Base-by-base conservation (phyloP, 805 yeast genomes). In the Suhomyces kilbournensis region DNA sequence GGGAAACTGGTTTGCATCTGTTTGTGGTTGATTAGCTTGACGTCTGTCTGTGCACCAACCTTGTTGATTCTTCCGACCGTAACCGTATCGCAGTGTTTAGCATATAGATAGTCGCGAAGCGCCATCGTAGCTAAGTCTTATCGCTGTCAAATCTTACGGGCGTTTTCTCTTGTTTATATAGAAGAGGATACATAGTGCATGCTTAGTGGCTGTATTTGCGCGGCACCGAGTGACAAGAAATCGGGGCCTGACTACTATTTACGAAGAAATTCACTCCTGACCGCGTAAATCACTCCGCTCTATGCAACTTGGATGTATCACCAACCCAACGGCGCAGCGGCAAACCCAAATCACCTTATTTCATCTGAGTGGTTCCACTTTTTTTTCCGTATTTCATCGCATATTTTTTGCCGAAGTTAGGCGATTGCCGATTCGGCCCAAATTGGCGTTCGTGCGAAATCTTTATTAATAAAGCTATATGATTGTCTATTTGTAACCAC, bases 61-160 rank as follows among this genome's bases (percentile, higher is more conserved):
- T 49, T 56, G 53, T 55, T 52, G 54, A 52, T 51, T 32, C 53
- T 40, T 26, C 51, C 49, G 17, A 54, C 56, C 28, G 58, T 60
- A 15, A 55, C 49, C n/a, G 59, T 64, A 54, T 55, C 54, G 44
- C 54, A 62, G 54, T 73, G 76, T 49, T 73, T 73, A 7, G 77
- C 75, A 53, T 73, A 73, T 46, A 73, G 53, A 55, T 73, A 73
- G 54, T 73, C 69, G 62, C 76, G 67, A 47, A 73, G 65, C n/a
- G 76, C 77, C 77, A 73, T 72, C 32, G 28, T 48, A 26, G 28
- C 28, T 9, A 26, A 12, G 12, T 26, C 28, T 26, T 10, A 12
- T 26, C 12, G 28, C 28, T 8, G 28, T 26, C 1, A 26, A 15
- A 9, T 15, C 40, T 15, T 14, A 9, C 42, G 8, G 42, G 42